Evolutionary conservation across 257 asterid genomes (phyloP), one percentile per base, ranked within the genome.

Genomic region (Gynochthodes officinalis): DNA sequence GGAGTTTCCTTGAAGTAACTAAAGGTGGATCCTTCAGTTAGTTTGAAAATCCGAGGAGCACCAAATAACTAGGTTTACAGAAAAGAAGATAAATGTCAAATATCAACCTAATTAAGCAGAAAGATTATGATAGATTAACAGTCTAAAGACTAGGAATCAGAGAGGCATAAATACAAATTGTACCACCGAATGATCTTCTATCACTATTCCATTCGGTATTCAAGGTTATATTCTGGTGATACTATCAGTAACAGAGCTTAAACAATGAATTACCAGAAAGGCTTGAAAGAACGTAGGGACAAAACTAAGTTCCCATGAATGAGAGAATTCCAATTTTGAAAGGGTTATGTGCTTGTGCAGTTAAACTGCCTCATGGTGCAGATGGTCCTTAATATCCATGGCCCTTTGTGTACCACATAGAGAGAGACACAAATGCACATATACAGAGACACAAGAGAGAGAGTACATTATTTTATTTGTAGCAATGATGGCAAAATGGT

Each of bases 41-140:
- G 84, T 86, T 86, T 84, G 82, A 79, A 89, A 73, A 94, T 85
- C 61, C 96, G 87, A 66, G 99, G 98, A 48, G 92, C 90, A 39
- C 96, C 97, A 81, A 82, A 84, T 78, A 94, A 78, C 98, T 91
- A 73, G 10, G 57, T 40, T 60, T 8, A 28, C 44, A 72, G 48
- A 72, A 23, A 69, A 48, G 64, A 11, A 49, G 25, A 46, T 16
- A 15, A 35, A 57, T 25, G 65, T 69, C 33, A 75, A 69, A 33
- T 11, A 33, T 59, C 48, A 7, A 2, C 25, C 28, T 5, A 8
- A n/a, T 30, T 3, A 32, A 30, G 4, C 1, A 28, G 48, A 62
- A 19, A 50, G 40, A 15, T 3, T 53, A 54, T 32, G 42, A 52
- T 19, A 9, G 25, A n/a, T 23, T 25, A 18, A 12, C 62, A 46